A percentile compares a stretch with the other conserved stretches of the same genome.
phyloP scores from a whole-genome alignment of 164 flowering plant species.

The Magnolia changhungtana region DNA sequence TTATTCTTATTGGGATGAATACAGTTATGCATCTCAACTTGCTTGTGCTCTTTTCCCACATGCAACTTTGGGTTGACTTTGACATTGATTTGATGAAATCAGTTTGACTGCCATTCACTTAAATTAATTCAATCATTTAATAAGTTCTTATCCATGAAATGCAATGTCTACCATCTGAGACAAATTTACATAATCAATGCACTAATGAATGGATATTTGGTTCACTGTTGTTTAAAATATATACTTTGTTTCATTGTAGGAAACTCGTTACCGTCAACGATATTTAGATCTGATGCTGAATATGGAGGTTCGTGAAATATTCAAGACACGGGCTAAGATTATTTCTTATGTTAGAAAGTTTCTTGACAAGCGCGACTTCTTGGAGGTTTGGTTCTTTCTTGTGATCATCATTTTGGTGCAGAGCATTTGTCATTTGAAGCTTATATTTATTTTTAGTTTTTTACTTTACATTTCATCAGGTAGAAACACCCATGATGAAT shows the following conservation, averaged over 20 bases:
- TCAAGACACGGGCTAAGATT: conserved; percentile 70
- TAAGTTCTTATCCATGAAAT: not conserved
- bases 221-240: not conserved
- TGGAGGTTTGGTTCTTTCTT: conserved; percentile 57
- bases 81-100: not conserved
- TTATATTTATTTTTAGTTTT: not conserved
- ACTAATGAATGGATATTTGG: not conserved
- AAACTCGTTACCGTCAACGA: conserved; percentile 92
- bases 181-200: not conserved
- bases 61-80: not conserved
- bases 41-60: not conserved
- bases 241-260: conserved; percentile 39
- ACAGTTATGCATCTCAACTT: no score
- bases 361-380: conserved; percentile 69
- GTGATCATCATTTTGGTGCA: not conserved
- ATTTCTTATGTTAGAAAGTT: conserved; percentile 55
- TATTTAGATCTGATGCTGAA: conserved; percentile 91
- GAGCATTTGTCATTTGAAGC: not conserved
- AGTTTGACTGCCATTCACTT: not conserved
- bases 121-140: no score
- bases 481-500: conserved; percentile 99
- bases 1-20: no score
- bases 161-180: not conserved
- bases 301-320: conserved; percentile 75
- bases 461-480: conserved; percentile 35